Conservation (phyloP, 2,329 filamentous ascomycete genomes). For the Trichoderma atroviride region DNA sequence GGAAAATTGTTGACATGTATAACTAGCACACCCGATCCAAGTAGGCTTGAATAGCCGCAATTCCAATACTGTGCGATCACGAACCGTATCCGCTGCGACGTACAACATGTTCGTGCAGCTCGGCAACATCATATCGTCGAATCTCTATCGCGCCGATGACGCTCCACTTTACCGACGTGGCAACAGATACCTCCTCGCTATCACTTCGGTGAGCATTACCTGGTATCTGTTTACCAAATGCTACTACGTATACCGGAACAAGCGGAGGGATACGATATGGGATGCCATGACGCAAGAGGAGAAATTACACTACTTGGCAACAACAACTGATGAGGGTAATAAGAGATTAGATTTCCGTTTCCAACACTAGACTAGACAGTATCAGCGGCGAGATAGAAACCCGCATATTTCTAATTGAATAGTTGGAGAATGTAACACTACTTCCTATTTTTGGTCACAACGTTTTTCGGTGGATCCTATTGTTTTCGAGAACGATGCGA, state of each 20-base stretch:
- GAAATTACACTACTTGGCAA: slow-evolving; percentile 51
- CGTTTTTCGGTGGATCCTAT: background rate
- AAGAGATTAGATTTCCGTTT: slow-evolving; percentile 60
- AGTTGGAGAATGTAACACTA: background rate
- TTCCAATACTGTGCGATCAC: slow-evolving; percentile 61
- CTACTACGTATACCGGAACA: slow-evolving; percentile 53
- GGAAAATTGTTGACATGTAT: slow-evolving; percentile 32
- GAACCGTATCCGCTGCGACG: slow-evolving; percentile 61
- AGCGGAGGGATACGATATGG: slow-evolving; percentile 47
- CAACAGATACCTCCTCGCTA: slow-evolving; percentile 53
- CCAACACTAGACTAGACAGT: slow-evolving; percentile 41
- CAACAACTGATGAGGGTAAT: slow-evolving; percentile 55
- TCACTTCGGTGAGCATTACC: slow-evolving; percentile 51
- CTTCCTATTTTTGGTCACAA: background rate
- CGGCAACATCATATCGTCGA: slow-evolving; percentile 46
- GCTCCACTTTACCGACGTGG: slow-evolving; percentile 54
- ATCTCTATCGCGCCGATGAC: slow-evolving; percentile 53
- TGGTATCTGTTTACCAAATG: slow-evolving; percentile 49
- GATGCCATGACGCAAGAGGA: slow-evolving; percentile 48
- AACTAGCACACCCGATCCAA: slow-evolving; percentile 40
- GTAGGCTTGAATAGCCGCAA: slow-evolving; percentile 65
- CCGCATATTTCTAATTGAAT: background rate
- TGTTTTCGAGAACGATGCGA: background rate
- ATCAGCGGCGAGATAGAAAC: background rate
- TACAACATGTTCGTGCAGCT: slow-evolving; percentile 61